Percentiles rank a stretch among this genome's conserved stretches.
phyloP scores from a whole-genome alignment of 352 stramenopile species.

The Albugo candida region DNA sequence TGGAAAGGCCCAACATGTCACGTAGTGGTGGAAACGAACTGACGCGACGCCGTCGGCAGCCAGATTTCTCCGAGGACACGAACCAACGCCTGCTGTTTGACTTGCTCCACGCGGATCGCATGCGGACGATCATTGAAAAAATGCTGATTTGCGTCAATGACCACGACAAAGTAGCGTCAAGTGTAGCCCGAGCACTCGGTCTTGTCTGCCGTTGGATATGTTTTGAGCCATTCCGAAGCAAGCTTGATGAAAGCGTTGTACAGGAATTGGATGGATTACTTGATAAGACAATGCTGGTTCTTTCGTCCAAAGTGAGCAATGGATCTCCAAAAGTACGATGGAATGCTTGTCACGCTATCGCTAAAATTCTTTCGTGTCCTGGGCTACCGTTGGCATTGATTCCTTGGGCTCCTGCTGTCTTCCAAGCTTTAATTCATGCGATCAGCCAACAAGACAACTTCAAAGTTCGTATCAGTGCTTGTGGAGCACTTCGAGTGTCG shows the following conservation, averaged over 20 bases:
- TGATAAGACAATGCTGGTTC: slow-evolving; percentile 38
- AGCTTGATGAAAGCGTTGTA: slow-evolving; percentile 8
- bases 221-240: slow-evolving; percentile 18
- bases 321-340: slow-evolving; percentile 71
- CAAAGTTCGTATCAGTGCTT: slow-evolving; percentile 73
- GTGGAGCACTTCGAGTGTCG: slow-evolving; percentile 53
- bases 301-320: slow-evolving; percentile 54
- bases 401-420: slow-evolving; percentile 53
- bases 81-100: slow-evolving; percentile 30
- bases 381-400: slow-evolving; percentile 51
- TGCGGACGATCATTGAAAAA: slow-evolving; percentile 56
- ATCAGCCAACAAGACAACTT: slow-evolving; percentile 79
- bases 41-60: not conserved
- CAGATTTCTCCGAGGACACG: not conserved
- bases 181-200: slow-evolving; percentile 53
- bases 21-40: too few relatives aligned
- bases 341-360: slow-evolving; percentile 78
- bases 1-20: too few relatives aligned
- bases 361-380: slow-evolving; percentile 65
- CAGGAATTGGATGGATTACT: slow-evolving; percentile 30
- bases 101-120: slow-evolving; percentile 33
- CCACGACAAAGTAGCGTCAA: slow-evolving; percentile 80
- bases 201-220: slow-evolving; percentile 66
- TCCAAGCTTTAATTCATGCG: slow-evolving; percentile 52
- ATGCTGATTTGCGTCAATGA: slow-evolving; percentile 72